Evolutionary conservation across 495 filamentous ascomycete species (phyloP), one percentile per base, ranked within the genome.

Genomic region (Hypoxylon perforatum): DNA sequence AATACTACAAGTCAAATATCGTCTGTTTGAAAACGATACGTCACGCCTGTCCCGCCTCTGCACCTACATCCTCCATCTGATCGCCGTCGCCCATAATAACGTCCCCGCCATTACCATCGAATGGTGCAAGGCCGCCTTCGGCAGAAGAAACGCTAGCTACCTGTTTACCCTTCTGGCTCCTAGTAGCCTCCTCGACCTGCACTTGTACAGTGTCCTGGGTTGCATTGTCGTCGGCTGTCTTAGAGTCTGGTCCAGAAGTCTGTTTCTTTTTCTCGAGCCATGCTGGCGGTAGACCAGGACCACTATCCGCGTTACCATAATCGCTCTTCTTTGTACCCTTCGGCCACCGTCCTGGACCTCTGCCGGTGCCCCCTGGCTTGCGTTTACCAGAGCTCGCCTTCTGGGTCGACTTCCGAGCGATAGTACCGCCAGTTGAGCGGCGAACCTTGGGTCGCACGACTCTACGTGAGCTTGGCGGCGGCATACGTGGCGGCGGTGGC

Each of bases 291-390:
- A 86, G 69, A 0, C 84, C 84, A 10, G 84, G 84, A 5, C 83
- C 84, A 57, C 82, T 85, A 21, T 82, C 80, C 1, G 84, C 83
- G 47, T 84, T 84, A 14, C 83, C 82, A 51, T 86, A 86, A 41
- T 87, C 84, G 45, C 78, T 82, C 67, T 84, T 85, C 71, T 85
- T 86, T 0, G 81, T 85, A 2, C 84, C 81, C 65, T 86, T 85
- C 6, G 83, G 83, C 82, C 81, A 85, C 21, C 80, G 72, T 1
- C 83, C 82, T 0, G 81, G 80, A 1, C 81, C 82, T 23, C 81
- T 76, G 1, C 82, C 84, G 12, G 82, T 86, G 2, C 84, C 83
- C 4, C 84, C 83, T n/a, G 77, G 71, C 69, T 81, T 84, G 17
- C 81, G 73, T 41, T 80, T 79, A 42, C 69, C 65, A 5, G 69